Percentiles rank a stretch among this genome's conserved stretches.
These are phyloP conservation scores for Pichia terricola DNA, from an alignment of 1,139 yeast species.

Conservation along the genomic window DNA sequence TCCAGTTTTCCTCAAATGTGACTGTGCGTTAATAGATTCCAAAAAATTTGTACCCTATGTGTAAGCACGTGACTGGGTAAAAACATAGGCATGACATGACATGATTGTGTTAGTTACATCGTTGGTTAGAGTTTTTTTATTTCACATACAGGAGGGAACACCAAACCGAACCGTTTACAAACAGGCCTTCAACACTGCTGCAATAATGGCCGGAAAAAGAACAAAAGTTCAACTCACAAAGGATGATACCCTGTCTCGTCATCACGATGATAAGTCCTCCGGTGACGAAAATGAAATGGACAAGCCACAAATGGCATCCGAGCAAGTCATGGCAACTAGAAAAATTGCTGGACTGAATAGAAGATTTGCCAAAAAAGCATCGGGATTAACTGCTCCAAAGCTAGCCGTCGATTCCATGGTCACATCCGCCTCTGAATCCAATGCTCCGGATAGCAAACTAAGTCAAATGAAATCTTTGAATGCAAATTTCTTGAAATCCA, in stretches of 20 bases:
- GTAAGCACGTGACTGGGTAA: no score
- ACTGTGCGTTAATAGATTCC: no score
- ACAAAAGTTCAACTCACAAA: constrained; percentile 36
- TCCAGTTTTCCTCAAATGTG: no score
- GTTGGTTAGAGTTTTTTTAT: no score
- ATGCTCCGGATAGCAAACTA: constrained; percentile 10
- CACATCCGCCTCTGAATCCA: background rate
- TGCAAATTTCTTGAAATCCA: constrained; percentile 45
- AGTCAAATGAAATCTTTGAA: constrained; percentile 59
- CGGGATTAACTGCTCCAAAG: background rate
- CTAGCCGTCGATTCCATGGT: constrained; percentile 14
- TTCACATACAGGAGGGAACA: no score
- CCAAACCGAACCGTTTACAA: background rate
- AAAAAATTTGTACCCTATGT: no score
- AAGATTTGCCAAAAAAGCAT: constrained; percentile 6
- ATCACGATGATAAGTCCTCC: constrained; percentile 26
- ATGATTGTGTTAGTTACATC: no score
- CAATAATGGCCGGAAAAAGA: constrained; percentile 33
- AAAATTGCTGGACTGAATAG: constrained; percentile 28
- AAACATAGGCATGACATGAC: no score
- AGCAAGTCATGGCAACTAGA: constrained; percentile 56
- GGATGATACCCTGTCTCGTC: constrained; percentile 27
- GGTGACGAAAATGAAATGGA: constrained; percentile 27
- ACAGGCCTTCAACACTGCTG: background rate
- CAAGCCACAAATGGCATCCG: constrained; percentile 42